phyloP scores from a whole-genome alignment of 1,139 yeast species.

The Suhomyces taliae region DNA sequence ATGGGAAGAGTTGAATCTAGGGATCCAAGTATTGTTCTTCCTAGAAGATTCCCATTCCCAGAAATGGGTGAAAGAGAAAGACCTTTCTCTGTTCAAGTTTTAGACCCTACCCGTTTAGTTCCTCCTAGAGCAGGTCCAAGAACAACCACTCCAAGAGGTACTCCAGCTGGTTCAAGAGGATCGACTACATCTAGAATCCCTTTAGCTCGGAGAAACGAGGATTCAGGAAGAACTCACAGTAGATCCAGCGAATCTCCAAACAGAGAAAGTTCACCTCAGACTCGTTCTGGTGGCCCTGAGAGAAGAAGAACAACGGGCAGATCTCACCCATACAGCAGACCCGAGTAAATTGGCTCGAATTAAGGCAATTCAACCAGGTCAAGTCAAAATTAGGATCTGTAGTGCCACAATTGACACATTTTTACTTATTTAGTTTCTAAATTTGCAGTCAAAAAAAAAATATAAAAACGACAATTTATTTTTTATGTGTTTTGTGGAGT shows the following conservation, averaged over 20 bases:
- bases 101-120: background rate
- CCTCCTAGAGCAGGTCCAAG: constrained; percentile 1
- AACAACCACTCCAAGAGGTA: constrained; percentile 1
- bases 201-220: background rate
- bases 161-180: background rate
- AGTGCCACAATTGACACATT: too few relatives aligned
- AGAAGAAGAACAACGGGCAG: constrained; percentile 28
- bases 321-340: constrained; percentile 33
- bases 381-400: too few relatives aligned
- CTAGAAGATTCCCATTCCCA: constrained; percentile 34
- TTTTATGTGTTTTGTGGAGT: too few relatives aligned
- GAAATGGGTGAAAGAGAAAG: constrained; percentile 1
- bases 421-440: too few relatives aligned
- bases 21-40: constrained; percentile 20
- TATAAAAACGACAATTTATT: too few relatives aligned
- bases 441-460: too few relatives aligned
- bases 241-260: background rate
- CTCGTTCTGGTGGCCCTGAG: constrained; percentile 29
- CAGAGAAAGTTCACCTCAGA: background rate
- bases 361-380: background rate
- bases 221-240: background rate
- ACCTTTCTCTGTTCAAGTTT: constrained; percentile 12
- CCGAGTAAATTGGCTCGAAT: constrained; percentile 3
- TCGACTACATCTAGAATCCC: background rate
- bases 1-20: constrained; percentile 4